Evolutionary conservation across 768 basidiomycete species (phyloP), one percentile per base, ranked within the genome.

Genomic region (Lactarius trivialis): DNA sequence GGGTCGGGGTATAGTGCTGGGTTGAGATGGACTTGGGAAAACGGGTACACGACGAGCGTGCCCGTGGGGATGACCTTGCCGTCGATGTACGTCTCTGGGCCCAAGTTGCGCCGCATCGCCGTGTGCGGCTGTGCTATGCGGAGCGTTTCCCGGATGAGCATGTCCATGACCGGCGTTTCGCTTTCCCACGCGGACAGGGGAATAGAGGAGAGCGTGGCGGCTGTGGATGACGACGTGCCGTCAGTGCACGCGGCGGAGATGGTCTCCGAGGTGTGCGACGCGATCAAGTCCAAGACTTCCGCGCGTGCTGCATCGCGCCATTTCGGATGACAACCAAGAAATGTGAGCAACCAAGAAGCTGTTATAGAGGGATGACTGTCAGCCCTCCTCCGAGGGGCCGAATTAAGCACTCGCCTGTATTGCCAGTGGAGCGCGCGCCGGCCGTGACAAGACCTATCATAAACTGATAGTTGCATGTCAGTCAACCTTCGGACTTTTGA

Each of bases 401-500:
- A 56, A 37, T 5, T 37, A 7, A 24, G 39, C 45, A 63, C 73
- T 68, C 61, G 81, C 84, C 83, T 67, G 88, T 86, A 11, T 86
- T 86, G 12, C 88, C 88, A 50, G 88, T 91, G 14, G 89, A 86
- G 69, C 89, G 81, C 45, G 88, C 85, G n/a, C 89, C 89, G 34
- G 89, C 89, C 60, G 89, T 85, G 60, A 91, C 76, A 17, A 91
- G 75, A 34, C 89, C 89, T 85, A 90, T 89, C 62, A 89, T 86
- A 72, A 91, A 90, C 88, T 89, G 70, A 63, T 65, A 56, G 57
- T 67, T 55, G 33, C 60, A 60, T 32, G 57, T 65, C 68, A 66
- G 67, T 58, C 43, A 41, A 36, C 45, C 41, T 51, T 8, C 24
- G 54, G 24, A 53, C 41, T 34, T 48, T 62, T 28, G 51, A 26